Percentiles rank a stretch among this genome's conserved stretches.
phyloP scores from a whole-genome alignment of 192 early-diverging fungal species.

The Radiomyces spectabilis region DNA sequence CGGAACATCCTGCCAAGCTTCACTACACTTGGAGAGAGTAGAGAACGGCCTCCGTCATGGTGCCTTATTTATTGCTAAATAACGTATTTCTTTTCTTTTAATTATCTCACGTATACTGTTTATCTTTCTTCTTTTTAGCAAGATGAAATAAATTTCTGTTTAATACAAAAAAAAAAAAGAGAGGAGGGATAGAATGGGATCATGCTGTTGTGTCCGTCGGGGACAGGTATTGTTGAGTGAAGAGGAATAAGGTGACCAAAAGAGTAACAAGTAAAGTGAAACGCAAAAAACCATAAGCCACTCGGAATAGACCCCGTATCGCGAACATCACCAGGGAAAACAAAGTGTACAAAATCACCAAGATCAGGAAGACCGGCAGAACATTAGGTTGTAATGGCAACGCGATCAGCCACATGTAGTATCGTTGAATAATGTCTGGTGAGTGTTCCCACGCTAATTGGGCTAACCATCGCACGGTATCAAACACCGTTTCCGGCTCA shows the following conservation, averaged over 20 bases:
- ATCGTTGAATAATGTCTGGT: conserved; percentile 5
- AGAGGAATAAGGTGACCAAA: conserved; percentile 1
- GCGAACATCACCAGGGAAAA: conserved; percentile 14
- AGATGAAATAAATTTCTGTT: too few species aligned
- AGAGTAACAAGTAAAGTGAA: conserved; percentile 13
- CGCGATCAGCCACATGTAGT: conserved; percentile 1
- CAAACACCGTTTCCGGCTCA: neutral
- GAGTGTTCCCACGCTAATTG: neutral
- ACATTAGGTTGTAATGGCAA: conserved; percentile 22
- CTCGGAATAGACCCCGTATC: conserved; percentile 6
- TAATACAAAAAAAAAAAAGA: too few species aligned
- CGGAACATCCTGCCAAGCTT: conserved; percentile 54
- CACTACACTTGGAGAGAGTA: conserved; percentile 38
- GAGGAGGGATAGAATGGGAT: too few species aligned
- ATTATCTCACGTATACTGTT: too few species aligned
- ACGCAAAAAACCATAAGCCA: conserved; percentile 18
- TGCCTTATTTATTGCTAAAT: too few species aligned
- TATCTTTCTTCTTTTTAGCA: too few species aligned
- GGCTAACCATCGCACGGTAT: neutral
- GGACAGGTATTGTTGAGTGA: conserved; percentile 14
- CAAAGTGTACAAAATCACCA: conserved; percentile 17
- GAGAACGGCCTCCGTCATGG: too few species aligned
- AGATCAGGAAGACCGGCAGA: conserved; percentile 13
- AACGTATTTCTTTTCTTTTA: too few species aligned
- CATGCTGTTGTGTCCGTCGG: too few species aligned